Percentiles rank a stretch among this genome's conserved stretches.
These are phyloP conservation scores for Fusarium sp. DNA, from an alignment of 2,329 filamentous ascomycete genomes.

Conservation along the genomic window DNA sequence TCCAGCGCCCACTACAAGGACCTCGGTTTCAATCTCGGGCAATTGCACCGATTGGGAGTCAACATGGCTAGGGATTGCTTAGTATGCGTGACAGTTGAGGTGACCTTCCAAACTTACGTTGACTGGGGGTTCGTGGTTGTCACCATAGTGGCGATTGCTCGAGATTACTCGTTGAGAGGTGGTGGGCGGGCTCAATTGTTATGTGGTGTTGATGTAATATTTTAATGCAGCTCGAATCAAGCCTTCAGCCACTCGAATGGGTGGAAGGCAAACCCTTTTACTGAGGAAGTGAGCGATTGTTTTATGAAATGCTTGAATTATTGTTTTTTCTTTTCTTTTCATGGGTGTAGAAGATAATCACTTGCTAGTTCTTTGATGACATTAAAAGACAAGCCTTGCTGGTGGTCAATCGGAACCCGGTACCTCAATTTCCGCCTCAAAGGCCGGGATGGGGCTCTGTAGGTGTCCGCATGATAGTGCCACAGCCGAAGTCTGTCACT, in stretches of 20 bases:
- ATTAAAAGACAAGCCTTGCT: neutral
- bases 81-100: neutral
- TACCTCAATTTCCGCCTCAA: neutral
- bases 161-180: no score
- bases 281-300: neutral
- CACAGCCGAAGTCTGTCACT: neutral
- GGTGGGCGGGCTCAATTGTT: neutral
- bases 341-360: no score
- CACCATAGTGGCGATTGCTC: neutral
- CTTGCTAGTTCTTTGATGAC: neutral
- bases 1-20: slow-evolving; percentile 28
- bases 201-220: neutral
- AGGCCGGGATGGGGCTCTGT: neutral
- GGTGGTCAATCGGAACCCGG: neutral
- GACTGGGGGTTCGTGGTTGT: neutral
- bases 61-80: neutral
- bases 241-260: neutral
- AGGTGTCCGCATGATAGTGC: neutral
- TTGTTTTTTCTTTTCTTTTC: fast-evolving
- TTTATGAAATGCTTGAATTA: neutral
- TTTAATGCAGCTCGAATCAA: neutral
- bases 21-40: slow-evolving; percentile 23
- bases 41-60: neutral
- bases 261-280: neutral
- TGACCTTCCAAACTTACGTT: neutral